Base-by-base conservation (phyloP, 2,329 filamentous ascomycete genomes). In the Arthrocladium fulminans region DNA sequence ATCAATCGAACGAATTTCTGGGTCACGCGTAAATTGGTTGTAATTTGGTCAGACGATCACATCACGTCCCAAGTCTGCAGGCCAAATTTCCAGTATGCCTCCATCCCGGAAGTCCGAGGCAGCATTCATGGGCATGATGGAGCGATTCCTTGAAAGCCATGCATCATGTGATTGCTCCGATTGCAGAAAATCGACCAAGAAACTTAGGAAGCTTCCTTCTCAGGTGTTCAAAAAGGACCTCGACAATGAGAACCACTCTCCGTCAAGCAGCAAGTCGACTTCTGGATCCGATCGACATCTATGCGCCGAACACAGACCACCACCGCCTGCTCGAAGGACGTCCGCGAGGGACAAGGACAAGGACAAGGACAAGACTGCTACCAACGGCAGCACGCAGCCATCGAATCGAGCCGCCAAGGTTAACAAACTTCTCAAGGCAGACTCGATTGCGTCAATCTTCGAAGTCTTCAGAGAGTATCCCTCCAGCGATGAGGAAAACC, bases 61-160 rank as follows among this genome's bases (percentile, higher is more conserved):
- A 19, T 20, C 41, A 30, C 9, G 30, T 10, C 41, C 27, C n/a
- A 3, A 44, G 9, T 27, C n/a, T 17, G 2, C 20, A 2, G 3
- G 8, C 10, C 23, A 13, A 25, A 7, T 23, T 6, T 38, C 12
- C 44, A 29, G 12, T 9, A 47, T 47, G 44, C 32, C 34, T 37
- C 44, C 44, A 3, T 39, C 44, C 20, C 24, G 29, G 20, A 47
- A 47, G 34, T 23, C 19, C 13, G 32, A 38, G 17, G 35, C 22
- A 23, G 45, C 45, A 3, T 48, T 48, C 25, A 48, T 48, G 45
- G 45, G 25, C 27, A 48, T 48, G 45, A 48, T 48, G 45, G 45
- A 48, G n/a, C 29, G 32, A 15, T 30, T 48, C 23, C 22, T 47
- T 23, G 32, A 47, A 39, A 47, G 34, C 17, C 44, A 47, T 39